Conservation (phyloP, 192 early-diverging fungal species). For the Chytriomyces confervae region DNA sequence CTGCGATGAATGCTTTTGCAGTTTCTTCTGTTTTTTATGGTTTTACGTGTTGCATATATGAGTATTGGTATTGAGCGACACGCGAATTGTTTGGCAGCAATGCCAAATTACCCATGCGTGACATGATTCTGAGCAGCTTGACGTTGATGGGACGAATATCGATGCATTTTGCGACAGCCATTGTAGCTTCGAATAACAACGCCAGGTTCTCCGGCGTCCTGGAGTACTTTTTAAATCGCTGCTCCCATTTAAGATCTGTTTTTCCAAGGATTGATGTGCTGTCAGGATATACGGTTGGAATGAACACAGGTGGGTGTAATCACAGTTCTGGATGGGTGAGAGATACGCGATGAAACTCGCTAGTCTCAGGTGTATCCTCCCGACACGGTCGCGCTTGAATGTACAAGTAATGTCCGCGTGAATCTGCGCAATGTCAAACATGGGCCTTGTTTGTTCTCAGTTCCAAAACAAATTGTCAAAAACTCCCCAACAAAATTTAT, state of each 20-base stretch:
- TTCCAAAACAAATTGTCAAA: background rate
- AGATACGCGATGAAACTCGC: constrained; percentile 24
- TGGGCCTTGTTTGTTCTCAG: background rate
- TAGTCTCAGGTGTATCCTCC: background rate
- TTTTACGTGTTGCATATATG: background rate
- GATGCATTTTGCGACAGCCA: background rate
- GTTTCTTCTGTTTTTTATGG: constrained; percentile 30
- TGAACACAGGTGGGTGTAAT: background rate
- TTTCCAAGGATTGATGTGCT: constrained; percentile 18
- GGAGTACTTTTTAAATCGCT: constrained; percentile 26
- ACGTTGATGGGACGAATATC: constrained; percentile 12
- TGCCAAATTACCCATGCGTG: constrained; percentile 23
- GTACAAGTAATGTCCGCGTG: constrained; percentile 5
- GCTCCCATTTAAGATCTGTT: constrained; percentile 38
- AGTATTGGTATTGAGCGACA: background rate
- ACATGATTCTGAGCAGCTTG: constrained; percentile 35
- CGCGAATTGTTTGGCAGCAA: background rate
- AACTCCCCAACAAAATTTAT: background rate
- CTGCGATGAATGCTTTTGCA: constrained; percentile 31
- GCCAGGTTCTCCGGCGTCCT: constrained; percentile 16
- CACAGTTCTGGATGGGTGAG: constrained; percentile 25
- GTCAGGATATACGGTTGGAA: no score
- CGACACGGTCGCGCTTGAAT: background rate
- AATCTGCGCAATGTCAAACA: constrained; percentile 26
- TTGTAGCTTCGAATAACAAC: constrained; percentile 3